A percentile compares a stretch with the other conserved stretches of the same genome.
Conservation (phyloP, 371 early-diverging fungal species). For the Sporodiniella umbellata region DNA sequence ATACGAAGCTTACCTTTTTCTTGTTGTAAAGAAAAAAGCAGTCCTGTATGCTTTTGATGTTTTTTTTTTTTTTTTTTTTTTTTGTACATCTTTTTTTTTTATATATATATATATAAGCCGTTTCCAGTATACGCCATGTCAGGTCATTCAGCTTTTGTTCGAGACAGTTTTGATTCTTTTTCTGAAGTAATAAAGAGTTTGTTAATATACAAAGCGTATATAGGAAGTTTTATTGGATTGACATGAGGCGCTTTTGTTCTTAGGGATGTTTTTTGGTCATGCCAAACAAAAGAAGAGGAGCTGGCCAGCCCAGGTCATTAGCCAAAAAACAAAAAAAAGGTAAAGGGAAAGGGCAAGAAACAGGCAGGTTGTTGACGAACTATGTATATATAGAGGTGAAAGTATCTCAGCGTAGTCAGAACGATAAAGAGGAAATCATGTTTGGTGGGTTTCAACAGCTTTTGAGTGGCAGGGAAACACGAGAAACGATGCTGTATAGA, state of each 20-base stretch:
- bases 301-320: background rate
- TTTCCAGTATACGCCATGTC: background rate
- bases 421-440: constrained; percentile 5
- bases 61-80: no score
- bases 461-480: constrained; percentile 41
- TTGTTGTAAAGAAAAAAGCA: no score
- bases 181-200: constrained; percentile 27
- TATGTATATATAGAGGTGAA: constrained; percentile 3
- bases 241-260: background rate
- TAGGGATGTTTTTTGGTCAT: constrained; percentile 48
- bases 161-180: constrained; percentile 42
- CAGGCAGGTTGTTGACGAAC: background rate
- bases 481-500: constrained; percentile 38
- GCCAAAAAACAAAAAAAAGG: constrained; percentile 15
- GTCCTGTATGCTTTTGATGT: no score
- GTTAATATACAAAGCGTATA: background rate
- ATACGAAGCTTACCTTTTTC: no score
- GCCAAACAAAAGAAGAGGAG: constrained; percentile 21
- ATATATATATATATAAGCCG: no score
- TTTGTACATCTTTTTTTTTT: no score
- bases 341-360: constrained; percentile 4
- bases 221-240: no score
- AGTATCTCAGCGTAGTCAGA: constrained; percentile 7
- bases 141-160: constrained; percentile 1
- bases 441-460: constrained; percentile 44